These are phyloP conservation scores for Penicillium subrubescens DNA, from an alignment of 495 filamentous ascomycete species.

Conservation along the genomic window DNA sequence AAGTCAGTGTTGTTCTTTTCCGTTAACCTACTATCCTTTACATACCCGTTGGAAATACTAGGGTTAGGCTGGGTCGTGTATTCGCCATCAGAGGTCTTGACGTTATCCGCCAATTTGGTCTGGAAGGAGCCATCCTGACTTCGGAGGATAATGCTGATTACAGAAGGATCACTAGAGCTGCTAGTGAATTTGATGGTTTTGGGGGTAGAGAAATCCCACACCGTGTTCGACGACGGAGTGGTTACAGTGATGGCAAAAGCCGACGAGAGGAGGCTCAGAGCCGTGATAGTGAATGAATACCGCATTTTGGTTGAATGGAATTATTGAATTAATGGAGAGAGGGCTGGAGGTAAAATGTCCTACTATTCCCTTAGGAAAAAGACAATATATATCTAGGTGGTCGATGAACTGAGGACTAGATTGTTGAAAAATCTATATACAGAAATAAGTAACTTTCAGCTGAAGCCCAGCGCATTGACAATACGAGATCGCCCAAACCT, in stretches of 20 bases:
- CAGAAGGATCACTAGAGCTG: slow-evolving; percentile 10
- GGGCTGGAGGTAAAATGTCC: neutral
- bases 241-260: slow-evolving; percentile 19
- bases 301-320: slow-evolving; percentile 16
- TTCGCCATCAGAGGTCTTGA: slow-evolving; percentile 22
- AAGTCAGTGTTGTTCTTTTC: slow-evolving; percentile 11
- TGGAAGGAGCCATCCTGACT: slow-evolving; percentile 22
- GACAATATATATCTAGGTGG: neutral
- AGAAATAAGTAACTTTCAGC: slow-evolving; percentile 9
- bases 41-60: slow-evolving; percentile 21
- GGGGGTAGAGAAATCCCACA: slow-evolving; percentile 20
- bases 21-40: slow-evolving; percentile 9
- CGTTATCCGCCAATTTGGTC: slow-evolving; percentile 23
- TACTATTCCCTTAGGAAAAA: neutral
- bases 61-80: slow-evolving; percentile 18
- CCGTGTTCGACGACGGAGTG: slow-evolving; percentile 11
- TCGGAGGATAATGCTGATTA: slow-evolving; percentile 17
- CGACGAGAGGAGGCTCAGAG: slow-evolving; percentile 16
- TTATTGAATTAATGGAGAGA: slow-evolving; percentile 6
- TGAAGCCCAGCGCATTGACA: slow-evolving; percentile 8
- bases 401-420: slow-evolving; percentile 3
- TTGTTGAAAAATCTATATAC: slow-evolving; percentile 1
- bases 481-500: slow-evolving; percentile 13
- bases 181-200: slow-evolving; percentile 23
- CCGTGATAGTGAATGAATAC: slow-evolving; percentile 13